Conservation (phyloP, 2,329 filamentous ascomycete species). For the Fusarium incarnatum region DNA sequence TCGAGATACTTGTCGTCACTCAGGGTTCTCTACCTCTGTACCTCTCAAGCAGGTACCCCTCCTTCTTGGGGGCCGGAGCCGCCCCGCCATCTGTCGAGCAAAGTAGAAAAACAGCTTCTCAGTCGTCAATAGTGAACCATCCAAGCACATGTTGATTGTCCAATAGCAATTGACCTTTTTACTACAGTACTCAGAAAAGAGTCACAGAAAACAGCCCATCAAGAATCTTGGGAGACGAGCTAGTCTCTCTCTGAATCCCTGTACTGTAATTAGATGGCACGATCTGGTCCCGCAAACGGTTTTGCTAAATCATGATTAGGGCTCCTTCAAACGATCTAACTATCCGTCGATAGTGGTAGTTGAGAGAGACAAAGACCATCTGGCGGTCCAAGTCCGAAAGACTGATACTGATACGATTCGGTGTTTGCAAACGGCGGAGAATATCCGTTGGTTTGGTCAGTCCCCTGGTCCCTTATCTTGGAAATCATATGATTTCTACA, state of each 20-base stretch:
- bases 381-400: constrained; percentile 16
- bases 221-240: constrained; percentile 10
- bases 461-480: constrained; percentile 2
- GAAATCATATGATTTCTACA: constrained; percentile 37
- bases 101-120: constrained; percentile 24
- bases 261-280: constrained; percentile 24
- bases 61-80: constrained; percentile 27
- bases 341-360: neutral
- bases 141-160: constrained; percentile 18
- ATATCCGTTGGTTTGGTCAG: constrained; percentile 26
- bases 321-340: neutral
- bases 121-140: constrained; percentile 23
- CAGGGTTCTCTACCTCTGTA: neutral
- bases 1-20: neutral
- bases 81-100: constrained; percentile 38
- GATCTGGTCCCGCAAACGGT: constrained; percentile 34
- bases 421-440: constrained; percentile 11
- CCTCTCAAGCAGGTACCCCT: constrained; percentile 10
- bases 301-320: constrained; percentile 18
- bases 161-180: constrained; percentile 12
- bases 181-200: neutral
- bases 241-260: constrained; percentile 24
- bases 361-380: neutral
- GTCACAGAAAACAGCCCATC: constrained; percentile 30
- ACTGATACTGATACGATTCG: constrained; percentile 30